phyloP scores from a whole-genome alignment of 2,329 filamentous ascomycete species.

The Plectosphaerella plurivora region DNA sequence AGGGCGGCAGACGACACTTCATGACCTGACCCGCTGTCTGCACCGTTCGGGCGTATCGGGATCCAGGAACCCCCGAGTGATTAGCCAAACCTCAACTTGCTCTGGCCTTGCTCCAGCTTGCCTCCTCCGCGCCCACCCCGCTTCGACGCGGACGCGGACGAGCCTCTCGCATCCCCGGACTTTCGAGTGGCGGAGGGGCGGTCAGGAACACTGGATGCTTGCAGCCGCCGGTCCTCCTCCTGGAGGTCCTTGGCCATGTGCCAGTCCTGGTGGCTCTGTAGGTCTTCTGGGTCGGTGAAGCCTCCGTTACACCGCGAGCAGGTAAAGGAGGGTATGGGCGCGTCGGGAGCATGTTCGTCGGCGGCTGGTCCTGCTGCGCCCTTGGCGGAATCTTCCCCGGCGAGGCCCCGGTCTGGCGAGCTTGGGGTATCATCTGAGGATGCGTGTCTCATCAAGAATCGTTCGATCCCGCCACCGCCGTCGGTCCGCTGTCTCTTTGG shows the following conservation, averaged over 20 bases:
- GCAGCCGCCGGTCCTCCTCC: slow-evolving; percentile 50
- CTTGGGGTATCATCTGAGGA: slow-evolving; percentile 21
- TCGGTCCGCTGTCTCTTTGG: slow-evolving; percentile 34
- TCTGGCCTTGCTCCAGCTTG: slow-evolving; percentile 54
- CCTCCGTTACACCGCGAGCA: slow-evolving; percentile 64
- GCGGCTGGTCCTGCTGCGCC: slow-evolving; percentile 10
- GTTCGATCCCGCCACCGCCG: slow-evolving; percentile 48
- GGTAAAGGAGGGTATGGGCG: slow-evolving; percentile 20
- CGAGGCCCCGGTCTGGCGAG: slow-evolving; percentile 1
- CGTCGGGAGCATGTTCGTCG: neutral
- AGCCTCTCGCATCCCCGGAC: slow-evolving; percentile 21
- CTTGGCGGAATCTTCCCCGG: neutral
- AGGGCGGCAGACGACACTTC: neutral
- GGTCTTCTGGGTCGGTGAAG: slow-evolving; percentile 52
- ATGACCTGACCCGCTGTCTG: neutral
- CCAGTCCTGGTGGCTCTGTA: slow-evolving; percentile 84
- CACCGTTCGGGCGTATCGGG: neutral
- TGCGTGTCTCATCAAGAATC: slow-evolving; percentile 48
- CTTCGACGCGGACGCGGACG: slow-evolving; percentile 31
- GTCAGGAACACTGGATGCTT: slow-evolving; percentile 26
- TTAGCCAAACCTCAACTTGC: slow-evolving; percentile 56
- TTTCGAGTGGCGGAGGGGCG: slow-evolving; percentile 22
- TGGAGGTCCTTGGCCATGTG: slow-evolving; percentile 89
- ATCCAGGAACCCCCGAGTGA: neutral
- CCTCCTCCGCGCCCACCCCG: slow-evolving; percentile 22